Base-by-base conservation (phyloP, 192 early-diverging fungal genomes). In the Rhizoclosmatium globosum region DNA sequence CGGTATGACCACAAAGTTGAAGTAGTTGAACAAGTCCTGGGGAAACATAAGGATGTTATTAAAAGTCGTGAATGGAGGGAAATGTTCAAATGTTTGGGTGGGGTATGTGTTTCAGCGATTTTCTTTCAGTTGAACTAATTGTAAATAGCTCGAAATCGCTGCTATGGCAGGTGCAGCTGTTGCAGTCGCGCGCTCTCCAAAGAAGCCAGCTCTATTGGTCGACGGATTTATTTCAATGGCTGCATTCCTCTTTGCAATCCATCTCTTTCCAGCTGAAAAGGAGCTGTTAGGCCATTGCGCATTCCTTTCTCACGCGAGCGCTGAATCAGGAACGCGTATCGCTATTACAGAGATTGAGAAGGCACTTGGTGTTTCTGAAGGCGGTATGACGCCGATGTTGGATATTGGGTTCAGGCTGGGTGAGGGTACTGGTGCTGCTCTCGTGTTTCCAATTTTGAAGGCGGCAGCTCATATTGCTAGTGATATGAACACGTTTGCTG, bases 401-500 rank as follows among this genome's bases (percentile, higher is more conserved):
- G 38, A 74, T 41, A 50, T 76, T 31, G 75, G 62, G 7, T 4
- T 81, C 46, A 21, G 79, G 0, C n/a, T 81, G 46, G 79, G 79
- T 15, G 79, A 81, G 57, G 79, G 77, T 23, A 78, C 79, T 31
- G 79, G 79, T 2, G 79, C 79, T 19, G 79, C 79, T 4, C 43
- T 81, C 41, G 79, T 45, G 21, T 77, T 80, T 69, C 68, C 79
- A 23, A 23, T 78, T 23, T 46, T 81, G 31, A 74, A 69, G 47
- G 60, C 78, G 4, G 79, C 79, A 2, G 79, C 79, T 23, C 57
- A 59, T 64, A 31, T 81, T 17, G 76, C 66, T 2, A 68, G 21
- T 45, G 79, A 81, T 68, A 81, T 81, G 79, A 77, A 77, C 47
- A 81, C 79, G 21, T 81, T 81, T 48, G 78, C 78, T 9, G 68